phyloP scores from a whole-genome alignment of 495 filamentous ascomycete species.

The Friedmanniomyces endolithicus region DNA sequence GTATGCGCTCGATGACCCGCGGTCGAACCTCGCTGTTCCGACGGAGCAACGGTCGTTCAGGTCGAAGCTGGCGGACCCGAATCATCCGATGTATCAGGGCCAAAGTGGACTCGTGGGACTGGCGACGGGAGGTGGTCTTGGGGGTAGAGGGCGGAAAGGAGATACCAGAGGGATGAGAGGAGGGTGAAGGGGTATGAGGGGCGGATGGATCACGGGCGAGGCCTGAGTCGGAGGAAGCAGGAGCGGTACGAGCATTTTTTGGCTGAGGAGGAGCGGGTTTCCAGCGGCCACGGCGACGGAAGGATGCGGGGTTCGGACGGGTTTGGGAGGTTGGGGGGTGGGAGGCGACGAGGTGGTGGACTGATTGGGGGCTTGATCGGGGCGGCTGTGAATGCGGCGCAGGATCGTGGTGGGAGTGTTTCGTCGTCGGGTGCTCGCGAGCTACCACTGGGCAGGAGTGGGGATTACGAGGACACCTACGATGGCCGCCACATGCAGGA shows the following conservation, averaged over 20 bases:
- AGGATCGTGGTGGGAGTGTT: not conserved
- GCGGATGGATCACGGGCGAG: not conserved
- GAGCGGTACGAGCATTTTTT: not conserved
- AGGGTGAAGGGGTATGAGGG: not conserved
- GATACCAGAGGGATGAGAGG: not conserved
- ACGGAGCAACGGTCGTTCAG: conserved; percentile 26
- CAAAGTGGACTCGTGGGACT: conserved; percentile 27
- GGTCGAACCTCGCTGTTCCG: conserved; percentile 12
- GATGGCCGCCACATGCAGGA: not conserved
- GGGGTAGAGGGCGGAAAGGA: not conserved
- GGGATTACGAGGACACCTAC: not conserved
- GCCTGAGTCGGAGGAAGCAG: not conserved
- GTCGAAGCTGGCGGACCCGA: conserved; percentile 44
- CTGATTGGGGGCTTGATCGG: not conserved
- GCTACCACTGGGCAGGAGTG: no score
- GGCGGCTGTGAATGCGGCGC: not conserved
- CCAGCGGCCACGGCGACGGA: not conserved
- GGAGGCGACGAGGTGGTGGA: not conserved
- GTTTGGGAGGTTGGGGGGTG: not conserved
- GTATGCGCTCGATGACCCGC: conserved; percentile 28
- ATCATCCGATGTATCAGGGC: conserved; percentile 37
- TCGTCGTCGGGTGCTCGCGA: not conserved
- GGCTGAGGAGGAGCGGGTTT: not conserved
- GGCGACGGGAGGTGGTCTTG: conserved; percentile 25
- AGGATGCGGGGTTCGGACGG: not conserved